These are phyloP conservation scores for Pestalotiopsis sp. DNA, from an alignment of 2,329 filamentous ascomycete genomes.

Conservation along the genomic window DNA sequence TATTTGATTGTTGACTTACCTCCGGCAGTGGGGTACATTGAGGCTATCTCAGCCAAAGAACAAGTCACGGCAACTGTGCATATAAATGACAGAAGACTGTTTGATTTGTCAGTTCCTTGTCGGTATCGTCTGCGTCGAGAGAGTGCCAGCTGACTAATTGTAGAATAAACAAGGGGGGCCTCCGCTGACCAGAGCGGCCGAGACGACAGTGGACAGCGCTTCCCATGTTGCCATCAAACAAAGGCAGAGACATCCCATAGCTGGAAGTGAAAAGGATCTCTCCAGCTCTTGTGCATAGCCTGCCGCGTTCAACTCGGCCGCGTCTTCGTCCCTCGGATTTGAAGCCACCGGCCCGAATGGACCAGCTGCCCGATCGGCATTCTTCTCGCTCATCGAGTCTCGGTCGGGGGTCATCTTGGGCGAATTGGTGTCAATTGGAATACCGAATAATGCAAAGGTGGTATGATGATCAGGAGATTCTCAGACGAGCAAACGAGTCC, in stretches of 20 bases:
- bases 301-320: background rate
- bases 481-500: background rate
- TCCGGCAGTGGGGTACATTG: conserved; percentile 36
- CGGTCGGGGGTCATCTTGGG: background rate
- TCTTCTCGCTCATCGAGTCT: background rate
- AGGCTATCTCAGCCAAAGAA: conserved; percentile 42
- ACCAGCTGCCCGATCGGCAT: background rate
- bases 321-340: conserved; percentile 18
- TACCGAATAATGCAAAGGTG: background rate
- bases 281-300: conserved; percentile 29
- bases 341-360: background rate
- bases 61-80: conserved; percentile 40
- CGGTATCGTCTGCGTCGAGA: background rate
- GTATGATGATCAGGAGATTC: background rate
- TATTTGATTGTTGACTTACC: conserved; percentile 19
- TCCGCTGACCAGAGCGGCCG: conserved; percentile 44
- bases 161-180: conserved; percentile 49
- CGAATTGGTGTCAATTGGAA: background rate
- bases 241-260: conserved; percentile 44
- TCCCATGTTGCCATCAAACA: conserved; percentile 56
- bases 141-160: conserved; percentile 37
- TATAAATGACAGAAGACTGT: conserved; percentile 42
- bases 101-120: background rate
- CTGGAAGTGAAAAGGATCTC: conserved; percentile 41
- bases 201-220: conserved; percentile 47